phyloP scores from a whole-genome alignment of 305 asterid genomes.

The Rubia occidens region DNA sequence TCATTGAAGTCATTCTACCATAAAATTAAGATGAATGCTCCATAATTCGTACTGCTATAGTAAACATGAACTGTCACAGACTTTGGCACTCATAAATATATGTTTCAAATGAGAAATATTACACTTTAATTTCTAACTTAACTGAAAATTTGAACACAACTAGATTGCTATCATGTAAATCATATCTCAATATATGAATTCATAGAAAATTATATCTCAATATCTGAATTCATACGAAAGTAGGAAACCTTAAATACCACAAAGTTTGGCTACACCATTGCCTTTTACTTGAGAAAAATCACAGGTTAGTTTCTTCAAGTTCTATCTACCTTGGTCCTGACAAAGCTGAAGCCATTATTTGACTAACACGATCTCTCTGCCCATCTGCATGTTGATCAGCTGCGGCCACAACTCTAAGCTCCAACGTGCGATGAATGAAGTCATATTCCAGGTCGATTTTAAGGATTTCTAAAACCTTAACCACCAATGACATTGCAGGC shows the following conservation, averaged over 20 bases:
- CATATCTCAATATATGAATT: neutral
- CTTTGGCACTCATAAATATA: too few species aligned
- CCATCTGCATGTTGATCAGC: neutral
- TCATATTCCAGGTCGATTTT: constrained; percentile 13
- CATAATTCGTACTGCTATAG: too few species aligned
- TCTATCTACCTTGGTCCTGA: constrained; percentile 13
- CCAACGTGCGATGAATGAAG: neutral
- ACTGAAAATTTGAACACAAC: too few species aligned
- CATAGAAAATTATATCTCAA: neutral
- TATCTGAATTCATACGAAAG: neutral
- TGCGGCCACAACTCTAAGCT: too few species aligned
- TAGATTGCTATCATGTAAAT: too few species aligned
- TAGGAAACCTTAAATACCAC: neutral
- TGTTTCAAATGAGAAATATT: too few species aligned
- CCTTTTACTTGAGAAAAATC: neutral
- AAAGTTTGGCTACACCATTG: neutral
- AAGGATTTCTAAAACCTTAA: constrained; percentile 14
- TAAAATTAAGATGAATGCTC: too few species aligned
- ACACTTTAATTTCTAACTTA: too few species aligned
- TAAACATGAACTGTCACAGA: too few species aligned
- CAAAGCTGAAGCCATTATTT: constrained; percentile 10
- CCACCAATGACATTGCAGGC: constrained; percentile 20
- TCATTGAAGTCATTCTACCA: too few species aligned
- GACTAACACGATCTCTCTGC: neutral
- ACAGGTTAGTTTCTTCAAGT: neutral